Evolutionary conservation across 129 eudicot genomes (phyloP).

Genomic region (Artemisia annua): DNA sequence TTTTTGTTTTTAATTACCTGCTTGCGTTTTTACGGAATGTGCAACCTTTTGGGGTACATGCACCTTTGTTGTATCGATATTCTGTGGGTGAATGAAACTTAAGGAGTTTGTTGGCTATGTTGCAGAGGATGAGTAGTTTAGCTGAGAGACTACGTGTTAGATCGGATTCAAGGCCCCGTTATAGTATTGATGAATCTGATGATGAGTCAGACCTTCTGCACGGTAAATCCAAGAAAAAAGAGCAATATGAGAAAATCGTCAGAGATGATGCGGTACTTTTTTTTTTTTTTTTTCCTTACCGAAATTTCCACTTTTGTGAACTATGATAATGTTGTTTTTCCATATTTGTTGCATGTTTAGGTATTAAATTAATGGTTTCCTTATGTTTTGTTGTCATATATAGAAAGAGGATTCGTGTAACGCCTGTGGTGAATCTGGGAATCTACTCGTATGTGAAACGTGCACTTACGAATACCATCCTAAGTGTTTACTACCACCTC

Average conservation of each 20-base stretch:
- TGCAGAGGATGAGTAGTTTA: constrained; percentile 84
- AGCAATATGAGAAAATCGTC: constrained; percentile 58
- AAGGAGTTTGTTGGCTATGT: constrained; percentile 15
- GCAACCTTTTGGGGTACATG: too few relatives aligned
- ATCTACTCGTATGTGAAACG: constrained; percentile 68
- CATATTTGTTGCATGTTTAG: too few relatives aligned
- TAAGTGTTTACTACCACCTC: constrained; percentile 73
- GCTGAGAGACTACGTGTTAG: constrained; percentile 97
- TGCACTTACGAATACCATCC: constrained; percentile 93
- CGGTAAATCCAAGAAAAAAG: constrained; percentile 42
- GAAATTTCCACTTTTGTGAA: too few relatives aligned
- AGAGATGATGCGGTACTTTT: constrained; percentile 72
- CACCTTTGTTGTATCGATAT: neutral
- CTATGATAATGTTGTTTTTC: too few relatives aligned
- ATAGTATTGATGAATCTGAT: constrained; percentile 79
- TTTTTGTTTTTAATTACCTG: too few relatives aligned
- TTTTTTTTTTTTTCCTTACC: neutral
- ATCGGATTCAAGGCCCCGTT: constrained; percentile 81
- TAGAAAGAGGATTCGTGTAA: constrained; percentile 88
- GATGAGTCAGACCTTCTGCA: constrained; percentile 63
- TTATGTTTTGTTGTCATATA: neutral
- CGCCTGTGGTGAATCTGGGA: constrained; percentile 63
- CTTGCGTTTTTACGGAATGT: too few relatives aligned
- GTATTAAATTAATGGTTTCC: neutral
- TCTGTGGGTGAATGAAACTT: neutral